These are phyloP conservation scores for Cladosporium sp. DNA, from an alignment of 2,329 filamentous ascomycete genomes.

Conservation along the genomic window DNA sequence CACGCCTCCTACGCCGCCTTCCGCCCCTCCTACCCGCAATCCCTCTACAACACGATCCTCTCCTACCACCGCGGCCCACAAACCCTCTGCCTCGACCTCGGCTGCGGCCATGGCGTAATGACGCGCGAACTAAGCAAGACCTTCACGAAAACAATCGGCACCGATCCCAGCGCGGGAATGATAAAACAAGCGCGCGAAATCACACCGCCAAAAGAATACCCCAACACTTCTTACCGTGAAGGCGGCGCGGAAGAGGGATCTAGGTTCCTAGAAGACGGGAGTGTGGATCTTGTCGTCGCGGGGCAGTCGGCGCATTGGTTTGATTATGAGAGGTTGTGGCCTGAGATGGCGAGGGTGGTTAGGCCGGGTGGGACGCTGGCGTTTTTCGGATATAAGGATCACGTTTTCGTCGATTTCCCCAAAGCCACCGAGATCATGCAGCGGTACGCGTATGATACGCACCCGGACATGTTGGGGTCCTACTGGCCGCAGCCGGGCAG, in stretches of 20 bases:
- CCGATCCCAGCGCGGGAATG: slow-evolving; percentile 57
- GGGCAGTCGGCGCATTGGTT: slow-evolving; percentile 65
- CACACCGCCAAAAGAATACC: slow-evolving; percentile 20
- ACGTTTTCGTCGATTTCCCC: slow-evolving; percentile 52
- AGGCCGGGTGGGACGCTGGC: slow-evolving; percentile 55
- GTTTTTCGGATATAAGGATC: slow-evolving; percentile 64
- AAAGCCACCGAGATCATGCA: slow-evolving; percentile 51
- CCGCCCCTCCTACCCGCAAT: slow-evolving; percentile 54
- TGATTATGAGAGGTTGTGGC: slow-evolving; percentile 52
- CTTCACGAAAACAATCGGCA: slow-evolving; percentile 49
- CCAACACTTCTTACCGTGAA: slow-evolving; percentile 47
- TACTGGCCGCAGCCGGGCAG: slow-evolving; percentile 61
- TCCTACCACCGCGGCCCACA: slow-evolving; percentile 46
- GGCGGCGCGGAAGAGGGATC: slow-evolving; percentile 51
- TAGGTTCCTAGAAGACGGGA: slow-evolving; percentile 42
- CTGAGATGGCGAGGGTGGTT: slow-evolving; percentile 51
- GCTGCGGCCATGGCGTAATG: slow-evolving; percentile 58
- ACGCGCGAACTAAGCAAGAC: slow-evolving; percentile 49
- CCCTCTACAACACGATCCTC: slow-evolving; percentile 52
- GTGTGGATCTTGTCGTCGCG: slow-evolving; percentile 49
- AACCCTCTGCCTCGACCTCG: slow-evolving; percentile 51
- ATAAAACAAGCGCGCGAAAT: slow-evolving; percentile 30
- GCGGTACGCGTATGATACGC: slow-evolving; percentile 49
- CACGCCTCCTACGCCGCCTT: slow-evolving; percentile 56
- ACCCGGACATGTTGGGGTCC: slow-evolving; percentile 48